phyloP scores from a whole-genome alignment of 2,329 filamentous ascomycete species.

The Colletotrichum sp. region DNA sequence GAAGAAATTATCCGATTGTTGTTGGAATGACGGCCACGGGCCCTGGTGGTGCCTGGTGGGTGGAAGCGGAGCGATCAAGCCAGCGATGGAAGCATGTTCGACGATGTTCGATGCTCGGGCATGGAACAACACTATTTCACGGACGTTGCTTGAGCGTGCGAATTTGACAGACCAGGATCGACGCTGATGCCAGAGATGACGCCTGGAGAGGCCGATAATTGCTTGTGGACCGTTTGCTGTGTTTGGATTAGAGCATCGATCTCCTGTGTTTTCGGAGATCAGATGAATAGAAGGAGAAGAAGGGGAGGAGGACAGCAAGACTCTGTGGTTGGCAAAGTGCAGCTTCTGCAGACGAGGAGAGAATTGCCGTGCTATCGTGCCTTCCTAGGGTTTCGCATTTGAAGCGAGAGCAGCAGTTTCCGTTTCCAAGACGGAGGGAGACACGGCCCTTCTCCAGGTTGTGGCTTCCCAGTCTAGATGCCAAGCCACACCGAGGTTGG shows the following conservation, averaged over 20 bases:
- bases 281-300: not conserved
- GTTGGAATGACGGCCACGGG: not conserved
- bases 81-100: not conserved
- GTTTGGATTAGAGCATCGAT: not conserved
- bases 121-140: not conserved
- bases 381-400: not conserved
- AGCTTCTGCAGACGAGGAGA: not conserved
- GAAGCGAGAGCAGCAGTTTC: not conserved
- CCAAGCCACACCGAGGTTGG: not conserved
- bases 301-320: not conserved
- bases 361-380: not conserved
- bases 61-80: not conserved
- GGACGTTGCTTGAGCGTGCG: not conserved
- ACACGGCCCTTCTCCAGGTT: not conserved
- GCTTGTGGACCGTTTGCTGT: not conserved
- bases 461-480: not conserved
- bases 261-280: not conserved
- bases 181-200: not conserved
- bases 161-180: not conserved
- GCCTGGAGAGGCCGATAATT: not conserved
- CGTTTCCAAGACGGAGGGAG: not conserved
- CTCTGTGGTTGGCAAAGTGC: not conserved
- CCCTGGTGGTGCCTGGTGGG: not conserved
- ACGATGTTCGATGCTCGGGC: not conserved
- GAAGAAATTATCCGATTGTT: not conserved